Conservation (phyloP, 768 basidiomycete genomes). For the Serendipita sp. region DNA sequence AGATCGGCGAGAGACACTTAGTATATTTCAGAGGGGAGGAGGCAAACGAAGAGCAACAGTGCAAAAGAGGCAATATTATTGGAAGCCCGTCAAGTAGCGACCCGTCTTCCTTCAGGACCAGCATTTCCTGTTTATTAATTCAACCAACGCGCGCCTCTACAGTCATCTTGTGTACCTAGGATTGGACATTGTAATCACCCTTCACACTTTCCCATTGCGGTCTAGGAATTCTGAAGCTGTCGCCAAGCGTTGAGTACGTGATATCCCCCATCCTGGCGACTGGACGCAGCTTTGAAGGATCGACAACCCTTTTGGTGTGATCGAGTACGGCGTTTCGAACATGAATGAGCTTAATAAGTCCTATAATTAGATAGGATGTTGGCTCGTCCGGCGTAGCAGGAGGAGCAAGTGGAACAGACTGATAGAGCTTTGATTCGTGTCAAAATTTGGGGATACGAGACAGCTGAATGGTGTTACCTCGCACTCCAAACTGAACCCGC, state of each 20-base stretch:
- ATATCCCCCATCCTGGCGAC: slow-evolving; percentile 40
- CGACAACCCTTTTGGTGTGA: slow-evolving; percentile 16
- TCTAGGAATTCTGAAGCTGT: slow-evolving; percentile 31
- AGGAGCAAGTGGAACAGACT: neutral
- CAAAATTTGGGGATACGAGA: neutral
- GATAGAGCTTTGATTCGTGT: neutral
- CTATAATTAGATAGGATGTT: slow-evolving; percentile 24
- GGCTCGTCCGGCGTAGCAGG: neutral
- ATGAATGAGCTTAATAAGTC: slow-evolving; percentile 38
- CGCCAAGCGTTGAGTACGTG: slow-evolving; percentile 31
- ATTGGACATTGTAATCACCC: slow-evolving; percentile 12
- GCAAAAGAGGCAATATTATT: neutral
- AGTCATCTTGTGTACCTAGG: neutral
- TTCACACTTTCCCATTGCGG: slow-evolving; percentile 26
- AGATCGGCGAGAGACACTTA: neutral
- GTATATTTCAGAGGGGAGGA: neutral
- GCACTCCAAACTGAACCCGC: slow-evolving; percentile 45
- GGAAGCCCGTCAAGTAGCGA: neutral
- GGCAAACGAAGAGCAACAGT: slow-evolving; percentile 1
- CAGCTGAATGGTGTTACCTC: slow-evolving; percentile 21
- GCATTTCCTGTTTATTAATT: neutral
- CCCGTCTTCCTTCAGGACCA: neutral
- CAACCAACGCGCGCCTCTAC: neutral
- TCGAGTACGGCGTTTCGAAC: slow-evolving; percentile 23
- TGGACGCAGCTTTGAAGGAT: slow-evolving; percentile 31